Evolutionary conservation across 441 rosid species (phyloP).

Genomic region (Populus hybrid): DNA sequence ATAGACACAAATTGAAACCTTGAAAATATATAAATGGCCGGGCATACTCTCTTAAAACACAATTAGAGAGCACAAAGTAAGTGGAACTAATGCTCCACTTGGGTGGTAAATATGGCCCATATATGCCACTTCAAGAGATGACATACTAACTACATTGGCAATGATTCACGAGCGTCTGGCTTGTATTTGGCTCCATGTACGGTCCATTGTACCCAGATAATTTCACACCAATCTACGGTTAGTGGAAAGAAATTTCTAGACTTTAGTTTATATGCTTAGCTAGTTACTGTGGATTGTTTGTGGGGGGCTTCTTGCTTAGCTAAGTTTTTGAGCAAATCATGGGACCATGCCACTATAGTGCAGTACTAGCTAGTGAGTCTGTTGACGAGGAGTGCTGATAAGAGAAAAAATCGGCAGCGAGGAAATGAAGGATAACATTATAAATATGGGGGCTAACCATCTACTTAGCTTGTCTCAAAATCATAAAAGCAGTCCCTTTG

Average conservation of each 20-base stretch:
- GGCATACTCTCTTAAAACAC: neutral
- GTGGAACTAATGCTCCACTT: conserved; percentile 30
- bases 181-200: neutral
- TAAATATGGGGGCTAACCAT: conserved; percentile 19
- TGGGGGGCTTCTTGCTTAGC: neutral
- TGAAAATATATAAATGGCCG: neutral
- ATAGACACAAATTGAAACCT: neutral
- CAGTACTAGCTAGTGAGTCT: conserved; percentile 6
- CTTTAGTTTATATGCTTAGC: neutral
- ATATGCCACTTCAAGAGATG: neutral
- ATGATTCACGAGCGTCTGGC: neutral
- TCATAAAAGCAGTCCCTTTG: conserved; percentile 9
- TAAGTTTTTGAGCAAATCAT: neutral
- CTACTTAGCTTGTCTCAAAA: conserved; percentile 15
- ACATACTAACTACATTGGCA: neutral
- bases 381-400: neutral
- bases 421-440: conserved; percentile 20
- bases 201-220: neutral
- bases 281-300: neutral
- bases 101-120: neutral
- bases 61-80: conserved; percentile 14
- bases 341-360: conserved; percentile 21
- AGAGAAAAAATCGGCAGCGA: conserved; percentile 11
- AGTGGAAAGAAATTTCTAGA: neutral
- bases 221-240: neutral